A percentile compares a stretch with the other conserved stretches of the same genome.
phyloP scores from a whole-genome alignment of 2,329 filamentous ascomycete species.

The Trichoderma lentiforme region DNA sequence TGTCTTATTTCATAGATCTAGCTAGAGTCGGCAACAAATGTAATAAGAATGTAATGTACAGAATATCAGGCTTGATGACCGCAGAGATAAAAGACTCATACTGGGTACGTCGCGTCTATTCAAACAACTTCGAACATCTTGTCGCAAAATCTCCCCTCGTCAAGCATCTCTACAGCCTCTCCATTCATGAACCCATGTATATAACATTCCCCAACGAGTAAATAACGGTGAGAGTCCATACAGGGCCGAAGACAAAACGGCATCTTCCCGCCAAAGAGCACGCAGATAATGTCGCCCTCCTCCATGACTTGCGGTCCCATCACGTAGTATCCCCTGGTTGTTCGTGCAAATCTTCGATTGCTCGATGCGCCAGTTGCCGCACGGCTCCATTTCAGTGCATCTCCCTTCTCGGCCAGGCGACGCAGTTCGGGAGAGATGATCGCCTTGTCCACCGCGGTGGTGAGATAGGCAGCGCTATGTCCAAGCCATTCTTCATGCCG shows the following conservation, averaged over 20 bases:
- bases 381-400: not conserved
- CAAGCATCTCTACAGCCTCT: not conserved
- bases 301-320: not conserved
- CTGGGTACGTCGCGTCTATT: not conserved
- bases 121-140: not conserved
- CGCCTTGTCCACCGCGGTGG: not conserved
- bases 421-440: not conserved
- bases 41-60: not conserved
- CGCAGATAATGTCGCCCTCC: not conserved
- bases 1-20: not conserved
- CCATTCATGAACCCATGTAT: not conserved
- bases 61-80: not conserved
- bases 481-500: not conserved
- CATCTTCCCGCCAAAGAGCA: not conserved
- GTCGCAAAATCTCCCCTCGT: not conserved
- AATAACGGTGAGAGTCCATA: not conserved
- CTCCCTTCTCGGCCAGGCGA: not conserved
- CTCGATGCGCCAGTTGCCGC: not conserved
- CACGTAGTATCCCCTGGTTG: not conserved
- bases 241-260: not conserved
- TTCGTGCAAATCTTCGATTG: not conserved
- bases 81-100: not conserved
- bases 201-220: not conserved
- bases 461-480: not conserved
- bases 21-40: not conserved